Evolutionary conservation across 352 stramenopile genomes (phyloP).

Genomic region (Phytophthora tubulina): DNA sequence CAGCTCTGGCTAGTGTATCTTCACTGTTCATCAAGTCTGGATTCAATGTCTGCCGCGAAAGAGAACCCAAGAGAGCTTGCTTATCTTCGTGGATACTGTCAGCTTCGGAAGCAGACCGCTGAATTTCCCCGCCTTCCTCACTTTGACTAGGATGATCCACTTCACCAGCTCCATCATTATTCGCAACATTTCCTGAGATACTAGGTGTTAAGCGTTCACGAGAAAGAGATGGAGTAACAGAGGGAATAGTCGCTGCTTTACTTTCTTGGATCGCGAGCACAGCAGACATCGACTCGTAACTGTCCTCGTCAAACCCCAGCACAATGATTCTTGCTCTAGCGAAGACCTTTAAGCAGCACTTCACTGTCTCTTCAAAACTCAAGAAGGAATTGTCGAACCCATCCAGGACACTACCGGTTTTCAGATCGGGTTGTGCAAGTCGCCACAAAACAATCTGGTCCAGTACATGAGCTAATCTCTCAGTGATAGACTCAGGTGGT

Average conservation of each 20-base stretch:
- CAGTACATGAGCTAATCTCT: slow-evolving; percentile 55
- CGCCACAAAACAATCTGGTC: slow-evolving; percentile 71
- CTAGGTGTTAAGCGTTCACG: slow-evolving; percentile 14
- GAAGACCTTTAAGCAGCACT: slow-evolving; percentile 53
- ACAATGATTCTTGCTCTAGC: slow-evolving; percentile 59
- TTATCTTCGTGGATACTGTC: slow-evolving; percentile 13
- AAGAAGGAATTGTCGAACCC: slow-evolving; percentile 73
- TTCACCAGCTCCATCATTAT: slow-evolving; percentile 19
- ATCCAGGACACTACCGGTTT: slow-evolving; percentile 77
- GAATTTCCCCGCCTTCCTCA: not conserved
- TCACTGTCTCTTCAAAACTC: slow-evolving; percentile 46
- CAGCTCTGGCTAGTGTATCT: not conserved
- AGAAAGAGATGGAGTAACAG: slow-evolving; percentile 16
- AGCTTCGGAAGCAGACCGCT: slow-evolving; percentile 11
- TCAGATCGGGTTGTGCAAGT: slow-evolving; percentile 67
- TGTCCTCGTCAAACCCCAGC: slow-evolving; percentile 75
- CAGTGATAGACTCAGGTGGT: slow-evolving; percentile 7
- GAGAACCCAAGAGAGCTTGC: slow-evolving; percentile 11
- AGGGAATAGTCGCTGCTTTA: not conserved
- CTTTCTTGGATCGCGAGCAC: slow-evolving; percentile 19
- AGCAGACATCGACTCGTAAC: slow-evolving; percentile 62
- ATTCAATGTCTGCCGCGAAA: slow-evolving; percentile 20
- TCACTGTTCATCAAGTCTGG: slow-evolving; percentile 1
- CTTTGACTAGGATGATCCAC: not conserved
- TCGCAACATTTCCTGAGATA: slow-evolving; percentile 21